Evolutionary conservation across 2,329 filamentous ascomycete genomes (phyloP).

Genomic region (Alternaria gaisen): DNA sequence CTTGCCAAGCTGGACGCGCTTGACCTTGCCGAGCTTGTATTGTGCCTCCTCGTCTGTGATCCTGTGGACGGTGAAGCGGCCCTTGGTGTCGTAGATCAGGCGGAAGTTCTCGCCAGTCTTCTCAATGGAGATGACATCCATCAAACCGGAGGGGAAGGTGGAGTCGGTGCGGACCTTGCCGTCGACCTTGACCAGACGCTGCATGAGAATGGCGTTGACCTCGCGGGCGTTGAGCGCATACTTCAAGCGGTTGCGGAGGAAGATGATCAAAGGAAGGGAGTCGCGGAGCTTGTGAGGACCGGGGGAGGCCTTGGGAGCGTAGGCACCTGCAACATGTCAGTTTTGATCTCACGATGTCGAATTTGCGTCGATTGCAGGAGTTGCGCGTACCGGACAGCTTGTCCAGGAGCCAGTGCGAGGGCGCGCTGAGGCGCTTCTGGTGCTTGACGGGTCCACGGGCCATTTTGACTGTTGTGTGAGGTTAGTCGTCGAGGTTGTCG

Average conservation of each 20-base stretch:
- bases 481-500: conserved; percentile 48
- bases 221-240: conserved; percentile 99
- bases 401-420: conserved; percentile 99
- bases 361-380: conserved; percentile 59
- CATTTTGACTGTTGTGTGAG: conserved; percentile 63
- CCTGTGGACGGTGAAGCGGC: conserved; percentile 99
- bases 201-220: conserved; percentile 97
- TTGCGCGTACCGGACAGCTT: conserved; percentile 81
- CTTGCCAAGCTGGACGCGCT: conserved; percentile 98
- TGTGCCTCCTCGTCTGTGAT: conserved; percentile 98
- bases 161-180: conserved; percentile 99
- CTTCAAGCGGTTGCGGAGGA: conserved; percentile 83
- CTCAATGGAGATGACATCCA: conserved; percentile 99
- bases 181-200: conserved; percentile 99
- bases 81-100: conserved; percentile 99
- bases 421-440: conserved; percentile 99
- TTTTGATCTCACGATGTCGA: conserved; percentile 16
- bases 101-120: conserved; percentile 99
- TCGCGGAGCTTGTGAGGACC: conserved; percentile 99
- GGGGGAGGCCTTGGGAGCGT: conserved; percentile 72
- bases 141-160: conserved; percentile 98
- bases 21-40: conserved; percentile 99
- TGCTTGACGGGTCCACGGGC: conserved; percentile 89
- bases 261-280: conserved; percentile 98
- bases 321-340: conserved; percentile 52